phyloP scores from a whole-genome alignment of 179 eudicot species.

The Beta macrorhiza region DNA sequence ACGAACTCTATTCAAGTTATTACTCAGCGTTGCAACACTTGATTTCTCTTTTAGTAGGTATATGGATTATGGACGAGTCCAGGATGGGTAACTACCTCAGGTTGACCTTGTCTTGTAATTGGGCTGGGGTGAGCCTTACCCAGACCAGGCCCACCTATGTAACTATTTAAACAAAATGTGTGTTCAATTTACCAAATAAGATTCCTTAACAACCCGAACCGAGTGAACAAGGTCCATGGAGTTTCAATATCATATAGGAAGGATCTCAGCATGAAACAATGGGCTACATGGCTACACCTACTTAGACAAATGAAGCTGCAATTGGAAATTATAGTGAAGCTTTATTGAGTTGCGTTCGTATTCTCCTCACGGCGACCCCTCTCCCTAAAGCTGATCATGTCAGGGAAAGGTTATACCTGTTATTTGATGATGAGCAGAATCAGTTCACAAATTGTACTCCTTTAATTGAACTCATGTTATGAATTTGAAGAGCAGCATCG shows the following conservation, averaged over 20 bases:
- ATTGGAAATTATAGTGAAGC: background rate
- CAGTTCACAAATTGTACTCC: slow-evolving; percentile 77
- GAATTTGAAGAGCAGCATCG: slow-evolving; percentile 78
- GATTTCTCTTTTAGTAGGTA: too few relatives aligned
- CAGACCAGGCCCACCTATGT: too few relatives aligned
- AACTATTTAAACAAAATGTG: background rate
- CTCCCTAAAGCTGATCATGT: background rate
- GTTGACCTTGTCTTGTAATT: too few relatives aligned
- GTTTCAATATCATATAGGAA: background rate
- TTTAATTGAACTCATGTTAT: slow-evolving; percentile 47
- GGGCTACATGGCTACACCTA: background rate
- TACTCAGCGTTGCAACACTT: too few relatives aligned
- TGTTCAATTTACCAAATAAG: too few relatives aligned
- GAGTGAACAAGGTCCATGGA: background rate
- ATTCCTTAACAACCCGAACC: background rate
- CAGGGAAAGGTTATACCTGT: background rate
- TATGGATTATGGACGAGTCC: too few relatives aligned
- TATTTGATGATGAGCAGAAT: slow-evolving; percentile 27
- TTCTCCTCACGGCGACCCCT: background rate
- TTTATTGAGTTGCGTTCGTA: background rate
- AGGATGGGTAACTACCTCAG: too few relatives aligned
- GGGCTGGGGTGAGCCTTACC: too few relatives aligned
- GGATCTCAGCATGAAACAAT: background rate
- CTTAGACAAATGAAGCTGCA: background rate
- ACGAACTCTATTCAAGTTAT: too few relatives aligned